Evolutionary conservation across 1,139 yeast genomes (phyloP), one percentile per base, ranked within the genome.

Genomic region (Nematodospora anomalae): DNA sequence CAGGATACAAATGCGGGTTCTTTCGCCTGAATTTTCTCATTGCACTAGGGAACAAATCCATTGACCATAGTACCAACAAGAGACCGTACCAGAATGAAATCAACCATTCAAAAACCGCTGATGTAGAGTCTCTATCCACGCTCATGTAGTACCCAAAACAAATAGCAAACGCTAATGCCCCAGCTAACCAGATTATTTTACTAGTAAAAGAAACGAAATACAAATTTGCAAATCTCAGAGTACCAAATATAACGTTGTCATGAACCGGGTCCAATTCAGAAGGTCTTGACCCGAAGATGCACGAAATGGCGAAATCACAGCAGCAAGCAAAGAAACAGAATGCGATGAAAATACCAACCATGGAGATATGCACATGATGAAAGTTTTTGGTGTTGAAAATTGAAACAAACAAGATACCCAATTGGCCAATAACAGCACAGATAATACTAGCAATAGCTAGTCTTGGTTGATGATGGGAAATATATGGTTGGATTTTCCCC

Each of bases 71-170:
- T 7, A 83, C 57, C 50, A 83, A 74, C 44, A 85, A 69, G 26
- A 83, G 55, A 7, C 95, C 94, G 55, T 86, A 89, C 80, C 87
- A 83, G 62, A 82, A 90, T 6, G 90, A 81, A 31, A 89, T 62
- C 6, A 79, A 54, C 97, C 97, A 90, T 59, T 90, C 97, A 57
- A 84, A 80, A 11, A 65, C 64, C 1, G 85, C 86, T 16, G 80
- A 71, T 36, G 72, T 62, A 11, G 69, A 60, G 26, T 69, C 61
- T 8, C 63, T 41, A 27, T 64, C 71, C 1, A 40, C 36, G 7
- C 55, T 47, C 72, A 70, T 62, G 37, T 66, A 60, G 2, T 61
- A 73, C 10, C 80, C 92, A 51, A 88, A 90, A 28, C 78, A 71
- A 21, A 83, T 63, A 4, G 94, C 96, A 55, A 87, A 72, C 0